A percentile compares a stretch with the other conserved stretches of the same genome.
Evolutionary conservation across 352 stramenopile genomes (phyloP).

Genomic region (Phytophthora ramorum): DNA sequence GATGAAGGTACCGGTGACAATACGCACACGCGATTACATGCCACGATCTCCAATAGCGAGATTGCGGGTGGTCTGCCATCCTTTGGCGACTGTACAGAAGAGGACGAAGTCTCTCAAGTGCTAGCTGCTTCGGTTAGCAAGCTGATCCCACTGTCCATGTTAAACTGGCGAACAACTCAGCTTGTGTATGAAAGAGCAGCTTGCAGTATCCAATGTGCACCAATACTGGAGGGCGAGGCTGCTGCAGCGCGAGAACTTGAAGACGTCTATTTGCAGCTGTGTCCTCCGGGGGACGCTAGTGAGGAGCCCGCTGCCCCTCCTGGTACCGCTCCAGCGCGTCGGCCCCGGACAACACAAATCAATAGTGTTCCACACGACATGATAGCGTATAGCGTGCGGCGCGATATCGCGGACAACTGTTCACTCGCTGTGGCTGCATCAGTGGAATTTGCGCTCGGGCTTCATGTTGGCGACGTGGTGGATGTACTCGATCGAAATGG

Average conservation of each 20-base stretch:
- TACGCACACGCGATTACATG: conserved; percentile 11
- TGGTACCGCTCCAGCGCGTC: conserved; percentile 17
- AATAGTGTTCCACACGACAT: conserved; percentile 55
- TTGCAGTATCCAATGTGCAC: conserved; percentile 57
- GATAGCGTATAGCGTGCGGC: conserved; percentile 54
- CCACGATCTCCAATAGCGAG: conserved; percentile 34
- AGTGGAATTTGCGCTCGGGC: conserved; percentile 68
- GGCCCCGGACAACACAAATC: conserved; percentile 39
- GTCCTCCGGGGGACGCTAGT: conserved; percentile 30
- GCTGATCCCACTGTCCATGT: conserved; percentile 65
- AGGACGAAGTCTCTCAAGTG: conserved; percentile 77
- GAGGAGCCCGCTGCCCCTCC: conserved; percentile 15
- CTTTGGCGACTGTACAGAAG: conserved; percentile 65
- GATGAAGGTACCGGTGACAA: conserved; percentile 32
- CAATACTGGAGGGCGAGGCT: conserved; percentile 58
- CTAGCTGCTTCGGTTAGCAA: conserved; percentile 60
- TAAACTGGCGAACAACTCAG: conserved; percentile 77
- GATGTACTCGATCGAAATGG: conserved; percentile 83
- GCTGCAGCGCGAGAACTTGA: conserved; percentile 56
- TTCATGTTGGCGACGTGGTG: conserved; percentile 68
- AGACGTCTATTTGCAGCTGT: conserved; percentile 62
- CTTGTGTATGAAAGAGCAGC: conserved; percentile 63
- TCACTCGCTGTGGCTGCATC: conserved; percentile 60
- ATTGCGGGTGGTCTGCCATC: conserved; percentile 36
- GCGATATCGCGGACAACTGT: conserved; percentile 41